Base-by-base conservation (phyloP, 805 yeast species). In the Cyberlindnera subsufficiens region DNA sequence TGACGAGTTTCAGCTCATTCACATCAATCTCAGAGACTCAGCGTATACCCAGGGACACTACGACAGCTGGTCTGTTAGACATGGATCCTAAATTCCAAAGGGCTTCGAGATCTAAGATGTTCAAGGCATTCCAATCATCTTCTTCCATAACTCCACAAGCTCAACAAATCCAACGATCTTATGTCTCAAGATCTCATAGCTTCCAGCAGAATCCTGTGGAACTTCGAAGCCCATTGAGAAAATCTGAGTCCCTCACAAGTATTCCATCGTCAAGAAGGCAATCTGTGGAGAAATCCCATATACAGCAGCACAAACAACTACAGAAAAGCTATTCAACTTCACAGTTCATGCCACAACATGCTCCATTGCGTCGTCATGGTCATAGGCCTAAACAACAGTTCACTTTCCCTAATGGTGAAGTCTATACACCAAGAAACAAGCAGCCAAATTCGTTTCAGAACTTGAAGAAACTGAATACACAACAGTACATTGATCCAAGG, bases 371-470 rank as follows among this genome's bases (percentile, higher is more conserved):
- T 30, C 47, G 49, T n/a, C 44, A 43, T 35, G 34, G 38, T 9
- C 45, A 44, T 32, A 39, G 43, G 40, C 51, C 52, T 15, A 30
- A 53, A 30, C 52, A 50, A 3, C 52, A 57, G 2, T 58, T 54
- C 46, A 55, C 59, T 2, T 58, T 58, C 43, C 62, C 62, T 17
- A 58, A 58, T 32, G 62, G 62, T 33, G 62, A 58, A 32, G 52
- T 56, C 6, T 58, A 58, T 39, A 56, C 51, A 10, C 62, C 62
- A 32, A 45, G 62, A 37, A 47, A 49, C 39, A 56, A 51, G 40
- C 61, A 58, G 30, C 38, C 54, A 37, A 43, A 43, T 30, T 52
- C 57, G 1, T 35, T 31, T 30, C 43, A 51, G 1, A 54, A 47
- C 25, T 25, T 51, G 14, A 38, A 25, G n/a, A 38, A 45, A 5